Percentiles rank a stretch among this genome's conserved stretches.
Conservation (phyloP, 192 early-diverging fungal species). For the Mortierella hygrophila region DNA sequence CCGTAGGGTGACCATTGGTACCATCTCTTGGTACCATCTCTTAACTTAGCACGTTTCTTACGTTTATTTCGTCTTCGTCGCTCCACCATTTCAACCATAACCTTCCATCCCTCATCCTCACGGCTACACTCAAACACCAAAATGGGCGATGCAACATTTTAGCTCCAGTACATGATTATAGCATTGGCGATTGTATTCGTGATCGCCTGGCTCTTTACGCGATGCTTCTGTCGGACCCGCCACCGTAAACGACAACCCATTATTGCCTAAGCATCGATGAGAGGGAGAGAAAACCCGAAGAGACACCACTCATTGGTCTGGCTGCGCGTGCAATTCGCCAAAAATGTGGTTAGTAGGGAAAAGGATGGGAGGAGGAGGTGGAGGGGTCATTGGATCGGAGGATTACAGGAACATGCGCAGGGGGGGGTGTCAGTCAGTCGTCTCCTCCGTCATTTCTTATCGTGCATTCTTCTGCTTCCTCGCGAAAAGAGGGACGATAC, state of each 20-base stretch:
- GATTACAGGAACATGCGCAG: neutral
- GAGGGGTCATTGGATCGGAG: neutral
- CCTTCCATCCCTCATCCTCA: no score
- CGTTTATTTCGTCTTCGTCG: no score
- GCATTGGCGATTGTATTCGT: neutral
- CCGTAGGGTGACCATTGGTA: no score
- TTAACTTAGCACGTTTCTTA: no score
- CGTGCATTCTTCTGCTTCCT: neutral
- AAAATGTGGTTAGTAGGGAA: neutral
- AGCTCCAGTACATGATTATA: neutral
- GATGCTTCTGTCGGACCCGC: neutral
- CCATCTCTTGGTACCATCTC: no score
- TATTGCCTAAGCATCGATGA: neutral
- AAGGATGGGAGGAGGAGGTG: neutral
- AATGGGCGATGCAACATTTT: neutral
- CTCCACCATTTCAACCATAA: no score
- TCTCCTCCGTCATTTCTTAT: neutral
- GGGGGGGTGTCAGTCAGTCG: neutral
- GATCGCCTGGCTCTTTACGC: conserved; percentile 9
- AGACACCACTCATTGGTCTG: no score
- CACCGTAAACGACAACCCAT: neutral
- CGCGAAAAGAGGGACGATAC: neutral
- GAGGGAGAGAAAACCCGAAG: no score
- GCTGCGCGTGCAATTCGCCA: no score
- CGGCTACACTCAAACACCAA: no score